These are phyloP conservation scores for Beauveria asiatica DNA, from an alignment of 2,329 filamentous ascomycete species.

Conservation along the genomic window DNA sequence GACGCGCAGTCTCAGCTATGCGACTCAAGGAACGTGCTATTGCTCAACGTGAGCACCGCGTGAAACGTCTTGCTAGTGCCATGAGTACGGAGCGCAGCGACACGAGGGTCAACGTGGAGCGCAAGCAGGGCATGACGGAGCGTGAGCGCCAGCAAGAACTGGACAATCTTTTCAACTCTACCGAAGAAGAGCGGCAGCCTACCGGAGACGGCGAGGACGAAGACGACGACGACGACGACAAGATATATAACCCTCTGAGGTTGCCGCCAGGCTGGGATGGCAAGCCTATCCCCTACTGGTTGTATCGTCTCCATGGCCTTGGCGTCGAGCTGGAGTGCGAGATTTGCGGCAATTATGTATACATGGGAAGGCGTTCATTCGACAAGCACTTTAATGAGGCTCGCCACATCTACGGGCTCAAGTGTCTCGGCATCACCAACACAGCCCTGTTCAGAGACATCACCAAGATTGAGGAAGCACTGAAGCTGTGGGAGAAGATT, in stretches of 20 bases:
- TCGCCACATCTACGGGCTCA: constrained; percentile 84
- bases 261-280: constrained; percentile 95
- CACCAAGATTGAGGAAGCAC: constrained; percentile 80
- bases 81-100: constrained; percentile 85
- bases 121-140: constrained; percentile 95
- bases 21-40: constrained; percentile 81
- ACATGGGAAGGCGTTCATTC: constrained; percentile 91
- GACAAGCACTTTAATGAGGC: constrained; percentile 98
- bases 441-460: constrained; percentile 90
- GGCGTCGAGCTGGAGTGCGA: constrained; percentile 94
- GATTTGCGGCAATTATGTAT: constrained; percentile 97
- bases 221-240: constrained; percentile 71
- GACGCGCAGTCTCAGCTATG: constrained; percentile 29
- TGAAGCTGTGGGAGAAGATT: constrained; percentile 87
- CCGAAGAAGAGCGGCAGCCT: constrained; percentile 23
- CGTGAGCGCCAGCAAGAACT: constrained; percentile 90
- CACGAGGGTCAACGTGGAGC: constrained; percentile 89
- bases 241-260: constrained; percentile 94
- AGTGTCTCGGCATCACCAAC: constrained; percentile 88
- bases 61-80: constrained; percentile 68
- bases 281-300: constrained; percentile 97
- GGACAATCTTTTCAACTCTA: constrained; percentile 63
- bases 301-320: constrained; percentile 92
- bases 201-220: constrained; percentile 56
- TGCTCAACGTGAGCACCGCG: constrained; percentile 77